These are phyloP conservation scores for Pholiota conissans DNA, from an alignment of 768 basidiomycete species.

Conservation along the genomic window DNA sequence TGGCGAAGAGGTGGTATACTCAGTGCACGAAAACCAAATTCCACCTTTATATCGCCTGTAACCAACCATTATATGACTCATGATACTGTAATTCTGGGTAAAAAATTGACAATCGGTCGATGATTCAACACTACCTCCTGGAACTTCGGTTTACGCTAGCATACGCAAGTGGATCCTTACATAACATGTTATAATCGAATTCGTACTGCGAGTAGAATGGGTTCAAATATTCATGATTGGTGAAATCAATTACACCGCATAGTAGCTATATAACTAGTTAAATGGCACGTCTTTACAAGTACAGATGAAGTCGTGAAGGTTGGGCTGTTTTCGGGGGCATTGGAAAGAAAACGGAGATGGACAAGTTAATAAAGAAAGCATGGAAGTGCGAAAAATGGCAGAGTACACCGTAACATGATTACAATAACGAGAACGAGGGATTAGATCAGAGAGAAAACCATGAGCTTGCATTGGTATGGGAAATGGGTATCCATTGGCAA, in stretches of 20 bases:
- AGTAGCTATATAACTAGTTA: constrained; percentile 4
- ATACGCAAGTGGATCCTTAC: too few species aligned
- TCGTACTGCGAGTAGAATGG: too few species aligned
- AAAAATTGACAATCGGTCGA: too few species aligned
- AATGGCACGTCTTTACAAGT: constrained; percentile 5
- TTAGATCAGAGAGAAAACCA: neutral
- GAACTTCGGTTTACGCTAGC: too few species aligned
- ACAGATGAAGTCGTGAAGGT: constrained; percentile 3
- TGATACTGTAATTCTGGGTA: too few species aligned
- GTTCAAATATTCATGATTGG: too few species aligned
- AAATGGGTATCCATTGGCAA: neutral
- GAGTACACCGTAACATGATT: neutral
- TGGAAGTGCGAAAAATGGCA: neutral
- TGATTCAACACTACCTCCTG: too few species aligned
- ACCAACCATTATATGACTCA: too few species aligned
- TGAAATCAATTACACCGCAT: neutral
- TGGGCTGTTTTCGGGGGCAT: neutral
- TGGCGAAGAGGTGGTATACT: neutral
- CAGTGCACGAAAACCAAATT: neutral
- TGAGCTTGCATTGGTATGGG: neutral
- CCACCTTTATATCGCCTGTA: neutral
- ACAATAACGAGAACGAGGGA: neutral
- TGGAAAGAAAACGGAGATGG: neutral
- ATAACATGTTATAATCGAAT: too few species aligned
- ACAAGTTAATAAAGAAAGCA: neutral